A percentile compares a stretch with the other conserved stretches of the same genome.
Conservation (phyloP, 1,284 basidiomycete genomes). For the Puccinia coronata region DNA sequence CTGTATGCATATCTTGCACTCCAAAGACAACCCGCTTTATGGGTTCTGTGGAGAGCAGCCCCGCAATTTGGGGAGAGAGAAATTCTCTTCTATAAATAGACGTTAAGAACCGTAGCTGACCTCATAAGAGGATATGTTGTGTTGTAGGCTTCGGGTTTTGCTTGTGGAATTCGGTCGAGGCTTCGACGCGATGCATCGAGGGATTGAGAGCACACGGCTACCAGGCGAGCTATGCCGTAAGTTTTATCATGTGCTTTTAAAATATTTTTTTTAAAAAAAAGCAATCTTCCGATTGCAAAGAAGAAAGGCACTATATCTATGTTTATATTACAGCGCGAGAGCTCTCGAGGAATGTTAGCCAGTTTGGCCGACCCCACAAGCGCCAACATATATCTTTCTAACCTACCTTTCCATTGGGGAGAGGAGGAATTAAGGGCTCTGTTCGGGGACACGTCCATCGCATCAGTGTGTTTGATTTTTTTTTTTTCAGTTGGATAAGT, state of each 20-base stretch:
- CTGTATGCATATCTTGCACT: not conserved
- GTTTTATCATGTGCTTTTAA: conserved; percentile 20
- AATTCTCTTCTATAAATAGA: no score
- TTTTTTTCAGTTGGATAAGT: not conserved
- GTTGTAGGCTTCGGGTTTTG: conserved; percentile 40
- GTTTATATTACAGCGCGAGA: no score
- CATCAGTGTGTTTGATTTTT: conserved; percentile 4
- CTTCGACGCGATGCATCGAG: conserved; percentile 23
- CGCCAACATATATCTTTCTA: conserved; percentile 41
- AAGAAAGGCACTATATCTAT: no score
- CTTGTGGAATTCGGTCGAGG: conserved; percentile 30
- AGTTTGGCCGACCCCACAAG: conserved; percentile 38
- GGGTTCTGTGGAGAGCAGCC: no score
- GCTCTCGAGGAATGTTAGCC: conserved; percentile 36
- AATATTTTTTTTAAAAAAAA: not conserved
- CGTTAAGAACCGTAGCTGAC: not conserved
- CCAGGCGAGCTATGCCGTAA: conserved; percentile 41
- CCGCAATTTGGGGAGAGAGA: not conserved
- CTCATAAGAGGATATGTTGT: not conserved
- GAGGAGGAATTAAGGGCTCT: conserved; percentile 27
- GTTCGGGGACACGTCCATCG: conserved; percentile 31
- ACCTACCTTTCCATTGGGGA: conserved; percentile 36
- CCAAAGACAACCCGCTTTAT: not conserved
- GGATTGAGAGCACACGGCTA: conserved; percentile 26
- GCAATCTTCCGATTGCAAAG: no score